phyloP scores from a whole-genome alignment of 2,329 filamentous ascomycete genomes.

The Talaromyces sp. region DNA sequence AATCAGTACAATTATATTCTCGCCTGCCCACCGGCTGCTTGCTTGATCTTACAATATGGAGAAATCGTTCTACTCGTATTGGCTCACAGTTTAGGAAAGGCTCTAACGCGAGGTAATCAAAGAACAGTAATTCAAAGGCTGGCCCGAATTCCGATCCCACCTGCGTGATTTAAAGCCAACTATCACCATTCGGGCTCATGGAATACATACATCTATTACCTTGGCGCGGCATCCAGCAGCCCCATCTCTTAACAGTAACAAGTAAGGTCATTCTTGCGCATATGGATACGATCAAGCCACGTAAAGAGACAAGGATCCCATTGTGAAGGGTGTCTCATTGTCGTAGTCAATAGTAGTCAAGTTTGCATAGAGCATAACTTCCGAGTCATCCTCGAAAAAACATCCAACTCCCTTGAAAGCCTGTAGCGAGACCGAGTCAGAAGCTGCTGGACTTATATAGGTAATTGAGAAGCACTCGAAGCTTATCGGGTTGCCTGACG shows the following conservation, averaged over 20 bases:
- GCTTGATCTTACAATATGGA: no score
- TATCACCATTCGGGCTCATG: not conserved
- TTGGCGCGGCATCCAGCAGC: not conserved
- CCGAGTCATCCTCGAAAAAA: not conserved
- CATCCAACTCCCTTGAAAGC: constrained; percentile 1
- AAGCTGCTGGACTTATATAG: constrained; percentile 1
- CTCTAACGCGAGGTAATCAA: not conserved
- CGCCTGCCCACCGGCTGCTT: no score
- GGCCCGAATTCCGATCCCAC: not conserved
- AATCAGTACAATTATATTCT: no score
- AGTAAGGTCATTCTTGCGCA: no score
- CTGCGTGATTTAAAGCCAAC: not conserved
- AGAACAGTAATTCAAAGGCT: not conserved
- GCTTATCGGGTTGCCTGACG: not conserved
- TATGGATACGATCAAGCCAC: constrained; percentile 1
- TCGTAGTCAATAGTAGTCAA: constrained; percentile 3
- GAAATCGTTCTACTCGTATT: no score
- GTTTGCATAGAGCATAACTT: not conserved
- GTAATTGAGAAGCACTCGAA: constrained; percentile 1
- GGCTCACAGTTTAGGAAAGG: not conserved
- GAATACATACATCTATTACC: not conserved
- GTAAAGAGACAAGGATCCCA: not conserved
- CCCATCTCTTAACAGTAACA: no score
- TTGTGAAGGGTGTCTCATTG: not conserved
- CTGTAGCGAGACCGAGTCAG: not conserved